Percentiles rank a stretch among this genome's conserved stretches.
These are phyloP conservation scores for Fusarium armeniacum DNA, from an alignment of 2,329 filamentous ascomycete species.

Conservation along the genomic window DNA sequence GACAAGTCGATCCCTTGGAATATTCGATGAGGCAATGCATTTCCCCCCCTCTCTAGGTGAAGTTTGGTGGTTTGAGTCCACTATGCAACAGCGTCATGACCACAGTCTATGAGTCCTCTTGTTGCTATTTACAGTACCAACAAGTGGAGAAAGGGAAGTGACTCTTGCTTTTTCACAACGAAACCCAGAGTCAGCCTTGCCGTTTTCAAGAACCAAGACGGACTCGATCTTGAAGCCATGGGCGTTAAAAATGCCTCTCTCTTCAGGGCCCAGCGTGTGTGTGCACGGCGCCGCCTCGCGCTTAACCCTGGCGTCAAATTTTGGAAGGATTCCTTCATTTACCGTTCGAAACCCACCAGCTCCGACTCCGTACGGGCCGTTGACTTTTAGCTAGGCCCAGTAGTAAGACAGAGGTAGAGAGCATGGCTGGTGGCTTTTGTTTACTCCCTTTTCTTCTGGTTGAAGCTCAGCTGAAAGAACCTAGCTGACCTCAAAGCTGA, in stretches of 20 bases:
- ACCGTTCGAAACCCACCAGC: background rate
- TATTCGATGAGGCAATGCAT: constrained; percentile 21
- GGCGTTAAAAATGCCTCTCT: constrained; percentile 33
- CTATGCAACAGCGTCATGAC: background rate
- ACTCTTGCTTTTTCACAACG: constrained; percentile 13
- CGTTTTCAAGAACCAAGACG: constrained; percentile 23
- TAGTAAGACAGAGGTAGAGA: background rate
- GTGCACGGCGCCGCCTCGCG: constrained; percentile 40
- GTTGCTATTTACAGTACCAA: constrained; percentile 42
- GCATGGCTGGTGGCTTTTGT: background rate
- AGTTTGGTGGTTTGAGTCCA: constrained; percentile 2
- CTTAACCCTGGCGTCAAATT: constrained; percentile 40
- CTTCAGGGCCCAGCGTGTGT: background rate
- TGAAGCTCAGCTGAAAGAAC: constrained; percentile 19
- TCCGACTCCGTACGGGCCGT: constrained; percentile 10
- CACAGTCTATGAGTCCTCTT: background rate
- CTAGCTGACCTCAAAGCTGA: constrained; percentile 12
- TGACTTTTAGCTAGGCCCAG: constrained; percentile 21
- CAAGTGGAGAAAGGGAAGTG: constrained; percentile 33
- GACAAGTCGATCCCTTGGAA: constrained; percentile 2
- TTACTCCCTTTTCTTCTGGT: background rate
- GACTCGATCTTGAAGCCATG: constrained; percentile 6
- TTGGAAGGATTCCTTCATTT: constrained; percentile 19
- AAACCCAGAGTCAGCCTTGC: constrained; percentile 47
- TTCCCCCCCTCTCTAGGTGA: constrained; percentile 4